These are phyloP conservation scores for Apiotrichum porosum DNA, from an alignment of 1,284 basidiomycete genomes.

Conservation along the genomic window DNA sequence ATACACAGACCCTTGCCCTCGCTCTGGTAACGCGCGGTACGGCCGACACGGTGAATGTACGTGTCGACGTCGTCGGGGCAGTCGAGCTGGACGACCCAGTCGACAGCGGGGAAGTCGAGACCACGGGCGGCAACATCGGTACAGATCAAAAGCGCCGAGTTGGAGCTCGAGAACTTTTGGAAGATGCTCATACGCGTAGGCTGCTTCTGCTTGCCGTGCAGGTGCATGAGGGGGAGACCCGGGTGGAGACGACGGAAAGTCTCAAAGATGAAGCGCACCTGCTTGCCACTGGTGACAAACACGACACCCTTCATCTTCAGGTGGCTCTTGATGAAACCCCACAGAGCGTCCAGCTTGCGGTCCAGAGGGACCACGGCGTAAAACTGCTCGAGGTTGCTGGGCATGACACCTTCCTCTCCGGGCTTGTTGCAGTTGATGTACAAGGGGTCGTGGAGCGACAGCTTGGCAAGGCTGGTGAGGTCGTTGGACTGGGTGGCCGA, in stretches of 20 bases:
- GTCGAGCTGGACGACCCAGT: slow-evolving; percentile 98
- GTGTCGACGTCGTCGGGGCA: slow-evolving; percentile 97
- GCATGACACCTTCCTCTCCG: slow-evolving; percentile 56
- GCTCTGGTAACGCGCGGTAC: slow-evolving; percentile 89
- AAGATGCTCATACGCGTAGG: slow-evolving; percentile 77
- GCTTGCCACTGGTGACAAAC: slow-evolving; percentile 89
- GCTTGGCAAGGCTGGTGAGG: slow-evolving; percentile 79
- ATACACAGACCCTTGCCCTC: slow-evolving; percentile 83
- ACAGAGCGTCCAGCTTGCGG: slow-evolving; percentile 85
- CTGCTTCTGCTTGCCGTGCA: slow-evolving; percentile 98
- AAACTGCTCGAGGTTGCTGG: slow-evolving; percentile 77
- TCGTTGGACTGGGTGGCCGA: slow-evolving; percentile 95
- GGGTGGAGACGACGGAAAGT: slow-evolving; percentile 93
- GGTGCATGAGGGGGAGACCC: slow-evolving; percentile 79
- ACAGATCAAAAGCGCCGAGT: slow-evolving; percentile 78
- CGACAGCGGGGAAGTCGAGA: slow-evolving; percentile 91
- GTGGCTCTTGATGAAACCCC: slow-evolving; percentile 93
- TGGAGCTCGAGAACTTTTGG: slow-evolving; percentile 70
- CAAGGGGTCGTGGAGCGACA: slow-evolving; percentile 79
- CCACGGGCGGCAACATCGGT: slow-evolving; percentile 98
- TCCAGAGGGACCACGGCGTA: slow-evolving; percentile 81
- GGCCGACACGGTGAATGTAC: slow-evolving; percentile 94
- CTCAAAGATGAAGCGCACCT: slow-evolving; percentile 92
- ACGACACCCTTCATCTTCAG: slow-evolving; percentile 88
- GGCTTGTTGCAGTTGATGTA: slow-evolving; percentile 62